Percentiles rank a stretch among this genome's conserved stretches.
Conservation (phyloP, 441 rosid genomes). For the Manihot esculenta region DNA sequence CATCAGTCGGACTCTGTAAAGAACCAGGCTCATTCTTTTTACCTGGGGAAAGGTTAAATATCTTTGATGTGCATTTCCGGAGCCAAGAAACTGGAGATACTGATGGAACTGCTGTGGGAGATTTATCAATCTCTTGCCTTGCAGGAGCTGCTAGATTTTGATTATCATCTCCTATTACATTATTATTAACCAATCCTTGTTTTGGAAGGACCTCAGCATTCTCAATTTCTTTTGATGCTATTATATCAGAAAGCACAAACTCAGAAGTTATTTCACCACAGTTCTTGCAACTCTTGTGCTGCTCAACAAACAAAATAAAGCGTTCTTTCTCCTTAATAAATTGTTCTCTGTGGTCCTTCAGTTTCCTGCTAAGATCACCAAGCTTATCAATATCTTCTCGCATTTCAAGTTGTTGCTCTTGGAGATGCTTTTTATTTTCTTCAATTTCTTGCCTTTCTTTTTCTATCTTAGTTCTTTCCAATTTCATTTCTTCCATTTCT, state of each 20-base stretch:
- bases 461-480: constrained; percentile 53
- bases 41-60: constrained; percentile 71
- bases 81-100: constrained; percentile 74
- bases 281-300: constrained; percentile 58
- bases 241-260: constrained; percentile 68
- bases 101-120: constrained; percentile 37
- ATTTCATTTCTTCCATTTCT: constrained; percentile 80
- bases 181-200: constrained; percentile 39
- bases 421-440: constrained; percentile 66
- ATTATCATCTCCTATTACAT: constrained; percentile 27
- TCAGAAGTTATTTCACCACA: constrained; percentile 73
- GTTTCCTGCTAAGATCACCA: constrained; percentile 61
- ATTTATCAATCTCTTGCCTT: constrained; percentile 32
- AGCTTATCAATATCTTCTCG: constrained; percentile 84
- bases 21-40: constrained; percentile 46
- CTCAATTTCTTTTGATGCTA: constrained; percentile 51
- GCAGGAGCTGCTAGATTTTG: constrained; percentile 26
- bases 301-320: constrained; percentile 76
- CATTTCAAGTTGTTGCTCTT: constrained; percentile 79
- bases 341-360: constrained; percentile 81
- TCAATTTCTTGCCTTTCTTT: constrained; percentile 68
- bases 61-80: constrained; percentile 79
- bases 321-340: constrained; percentile 78
- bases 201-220: constrained; percentile 43
- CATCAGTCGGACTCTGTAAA: constrained; percentile 34